Percentiles rank a stretch among this genome's conserved stretches.
Evolutionary conservation across 176 grass and related monocot species (phyloP).

Genomic region (Cenchrus purpureus): DNA sequence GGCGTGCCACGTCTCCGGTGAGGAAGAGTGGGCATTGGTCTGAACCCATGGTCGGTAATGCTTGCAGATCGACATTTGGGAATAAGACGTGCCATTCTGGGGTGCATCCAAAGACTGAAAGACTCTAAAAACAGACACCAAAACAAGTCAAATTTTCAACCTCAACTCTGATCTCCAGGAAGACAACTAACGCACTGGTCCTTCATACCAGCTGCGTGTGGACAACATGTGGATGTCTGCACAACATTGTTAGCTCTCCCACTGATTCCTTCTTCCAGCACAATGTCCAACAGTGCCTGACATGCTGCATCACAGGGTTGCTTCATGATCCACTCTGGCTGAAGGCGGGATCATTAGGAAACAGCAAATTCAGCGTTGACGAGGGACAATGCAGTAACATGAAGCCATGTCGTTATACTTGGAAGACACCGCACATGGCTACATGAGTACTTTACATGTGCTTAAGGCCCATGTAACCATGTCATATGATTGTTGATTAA

Average conservation of each 20-base stretch:
- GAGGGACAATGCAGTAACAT: not conserved
- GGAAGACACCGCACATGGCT: slow-evolving; percentile 13
- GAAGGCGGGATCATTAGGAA: not conserved
- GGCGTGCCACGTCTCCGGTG: too few species aligned
- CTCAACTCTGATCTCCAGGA: slow-evolving; percentile 16
- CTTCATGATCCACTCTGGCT: not conserved
- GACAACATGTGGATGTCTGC: slow-evolving; percentile 31
- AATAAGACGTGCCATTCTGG: too few species aligned
- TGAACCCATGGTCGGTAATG: too few species aligned
- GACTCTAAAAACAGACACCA: slow-evolving; percentile 33
- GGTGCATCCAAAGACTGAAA: not conserved
- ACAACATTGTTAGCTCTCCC: not conserved
- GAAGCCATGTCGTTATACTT: not conserved
- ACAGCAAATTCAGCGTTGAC: slow-evolving; percentile 1
- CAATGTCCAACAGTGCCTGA: not conserved
- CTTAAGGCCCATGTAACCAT: not conserved
- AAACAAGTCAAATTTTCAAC: slow-evolving; percentile 16
- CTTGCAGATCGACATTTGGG: too few species aligned
- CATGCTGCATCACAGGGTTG: not conserved
- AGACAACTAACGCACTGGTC: not conserved
- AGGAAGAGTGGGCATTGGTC: too few species aligned
- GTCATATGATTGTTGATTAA: not conserved
- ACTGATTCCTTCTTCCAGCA: slow-evolving; percentile 7
- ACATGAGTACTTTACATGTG: slow-evolving; percentile 11
- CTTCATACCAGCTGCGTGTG: not conserved